Conservation (phyloP, 371 early-diverging fungal genomes). For the Ordospora pajunii region DNA sequence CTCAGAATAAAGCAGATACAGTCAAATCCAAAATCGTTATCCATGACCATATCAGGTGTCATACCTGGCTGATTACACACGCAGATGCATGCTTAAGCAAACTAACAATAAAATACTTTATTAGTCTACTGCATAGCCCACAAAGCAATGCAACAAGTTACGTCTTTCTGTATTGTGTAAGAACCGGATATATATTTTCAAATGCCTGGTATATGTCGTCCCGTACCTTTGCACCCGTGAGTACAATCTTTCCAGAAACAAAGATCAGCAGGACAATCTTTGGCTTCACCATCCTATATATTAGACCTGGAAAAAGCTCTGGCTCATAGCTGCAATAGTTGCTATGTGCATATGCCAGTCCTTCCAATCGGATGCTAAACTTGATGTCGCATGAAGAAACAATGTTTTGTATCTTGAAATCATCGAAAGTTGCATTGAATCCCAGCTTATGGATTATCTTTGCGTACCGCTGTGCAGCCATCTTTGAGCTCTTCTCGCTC, state of each 20-base stretch:
- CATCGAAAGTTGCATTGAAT: slow-evolving; percentile 90
- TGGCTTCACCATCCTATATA: slow-evolving; percentile 98
- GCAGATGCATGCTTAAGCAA: background rate
- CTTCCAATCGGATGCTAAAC: slow-evolving; percentile 97
- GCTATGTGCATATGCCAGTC: slow-evolving; percentile 89
- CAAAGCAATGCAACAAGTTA: slow-evolving; percentile 18
- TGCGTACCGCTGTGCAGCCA: slow-evolving; percentile 96
- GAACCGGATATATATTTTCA: slow-evolving; percentile 96
- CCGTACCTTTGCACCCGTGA: slow-evolving; percentile 96
- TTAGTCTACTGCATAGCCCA: background rate
- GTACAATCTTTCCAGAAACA: slow-evolving; percentile 98
- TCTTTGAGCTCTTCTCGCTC: slow-evolving; percentile 73
- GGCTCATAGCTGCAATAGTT: slow-evolving; percentile 97
- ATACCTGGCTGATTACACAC: background rate
- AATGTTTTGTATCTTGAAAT: slow-evolving; percentile 99
- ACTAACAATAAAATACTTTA: slow-evolving; percentile 12
- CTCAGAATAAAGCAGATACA: background rate
- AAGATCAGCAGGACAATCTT: slow-evolving; percentile 98
- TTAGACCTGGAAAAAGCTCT: slow-evolving; percentile 98
- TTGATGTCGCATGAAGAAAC: slow-evolving; percentile 97
- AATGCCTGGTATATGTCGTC: slow-evolving; percentile 99
- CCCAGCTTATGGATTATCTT: slow-evolving; percentile 97
- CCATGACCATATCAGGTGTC: background rate
- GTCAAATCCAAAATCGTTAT: background rate
- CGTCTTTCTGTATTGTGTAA: slow-evolving; percentile 61